These are phyloP conservation scores for Dendrocalamus sinicus DNA, from an alignment of 176 grass and related monocot species.

Conservation along the genomic window DNA sequence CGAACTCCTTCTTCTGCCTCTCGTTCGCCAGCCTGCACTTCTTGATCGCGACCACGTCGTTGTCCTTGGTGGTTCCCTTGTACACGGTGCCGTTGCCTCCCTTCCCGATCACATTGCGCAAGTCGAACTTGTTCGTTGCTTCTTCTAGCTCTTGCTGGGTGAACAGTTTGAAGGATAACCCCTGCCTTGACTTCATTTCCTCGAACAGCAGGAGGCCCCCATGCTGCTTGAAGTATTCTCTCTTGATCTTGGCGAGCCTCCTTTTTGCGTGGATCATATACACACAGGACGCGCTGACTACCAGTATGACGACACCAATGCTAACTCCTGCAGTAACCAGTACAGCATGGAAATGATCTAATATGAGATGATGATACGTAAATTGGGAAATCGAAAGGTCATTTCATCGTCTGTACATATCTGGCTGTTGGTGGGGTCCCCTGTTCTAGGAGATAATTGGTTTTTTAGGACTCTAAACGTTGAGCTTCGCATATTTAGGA, in stretches of 20 bases:
- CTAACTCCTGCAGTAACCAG: constrained; percentile 46
- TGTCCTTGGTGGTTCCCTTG: constrained; percentile 56
- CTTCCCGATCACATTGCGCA: constrained; percentile 56
- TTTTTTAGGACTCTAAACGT: too few relatives aligned
- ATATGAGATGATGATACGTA: background rate
- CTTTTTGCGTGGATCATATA: constrained; percentile 57
- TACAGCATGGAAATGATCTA: background rate
- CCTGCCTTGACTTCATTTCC: constrained; percentile 66
- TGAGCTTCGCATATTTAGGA: too few relatives aligned
- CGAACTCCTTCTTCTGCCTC: constrained; percentile 78
- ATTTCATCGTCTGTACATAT: background rate
- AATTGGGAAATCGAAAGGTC: background rate
- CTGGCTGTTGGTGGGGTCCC: background rate
- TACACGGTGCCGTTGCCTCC: constrained; percentile 83
- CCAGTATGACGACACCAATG: constrained; percentile 34
- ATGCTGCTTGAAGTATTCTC: constrained; percentile 67
- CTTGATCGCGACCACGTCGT: constrained; percentile 57
- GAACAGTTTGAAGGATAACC: constrained; percentile 64
- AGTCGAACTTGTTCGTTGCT: constrained; percentile 63
- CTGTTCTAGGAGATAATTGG: background rate
- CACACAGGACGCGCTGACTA: constrained; percentile 3
- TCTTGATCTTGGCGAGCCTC: constrained; percentile 50
- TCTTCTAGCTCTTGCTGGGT: constrained; percentile 66
- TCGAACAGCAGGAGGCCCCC: constrained; percentile 62
- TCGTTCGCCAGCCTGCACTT: constrained; percentile 53